Base-by-base conservation (phyloP, 2,329 filamentous ascomycete genomes). In the Aspergillus viridinutans region DNA sequence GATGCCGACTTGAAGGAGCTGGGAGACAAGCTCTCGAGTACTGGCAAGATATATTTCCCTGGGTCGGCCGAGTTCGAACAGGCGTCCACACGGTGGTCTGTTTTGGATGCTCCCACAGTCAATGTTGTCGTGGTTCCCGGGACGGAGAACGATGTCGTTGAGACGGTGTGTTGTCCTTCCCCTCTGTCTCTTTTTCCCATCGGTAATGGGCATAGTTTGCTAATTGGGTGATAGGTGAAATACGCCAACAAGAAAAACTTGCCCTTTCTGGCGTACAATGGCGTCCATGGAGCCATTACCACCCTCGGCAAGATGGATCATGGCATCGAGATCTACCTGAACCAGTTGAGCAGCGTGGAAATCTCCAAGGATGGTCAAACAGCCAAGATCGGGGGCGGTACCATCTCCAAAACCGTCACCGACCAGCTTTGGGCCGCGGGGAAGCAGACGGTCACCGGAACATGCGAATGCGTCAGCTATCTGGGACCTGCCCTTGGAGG, bases 401-500 rank as follows among this genome's bases (percentile, higher is more conserved):
- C 74, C 6, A 69, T 72, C 49, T 77, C 77, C 23, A 80, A 81
- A 58, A 63, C 69, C 1, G 69, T 84, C 51, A 79, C 72, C 0
- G 76, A 82, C 54, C 64, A 69, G 1, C 76, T 84, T 3, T 84
- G 80, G 81, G 73, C 65, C 0, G 75, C 73, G 0, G 79, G 78
- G 26, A 83, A 83, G 64, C 80, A 82, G 65, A 80, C 58, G 71
- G 79, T 80, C 1, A 80, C 78, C 9, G 80, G 80, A 40, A 77
- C 74, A 8, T 85, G 82, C 61, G 81, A 83, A 67, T 84, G 81
- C 58, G 76, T 78, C 28, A 75, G 79, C 52, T 64, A 74, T 43
- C 60, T 80, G 1, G 80, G 78, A 0, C 81, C 81, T 0, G 81
- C 73, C 0, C 76, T 86, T 0, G 84, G 84, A 2, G 84, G 84